These are phyloP conservation scores for Agaricus blazei DNA, from an alignment of 768 basidiomycete genomes.

Conservation along the genomic window DNA sequence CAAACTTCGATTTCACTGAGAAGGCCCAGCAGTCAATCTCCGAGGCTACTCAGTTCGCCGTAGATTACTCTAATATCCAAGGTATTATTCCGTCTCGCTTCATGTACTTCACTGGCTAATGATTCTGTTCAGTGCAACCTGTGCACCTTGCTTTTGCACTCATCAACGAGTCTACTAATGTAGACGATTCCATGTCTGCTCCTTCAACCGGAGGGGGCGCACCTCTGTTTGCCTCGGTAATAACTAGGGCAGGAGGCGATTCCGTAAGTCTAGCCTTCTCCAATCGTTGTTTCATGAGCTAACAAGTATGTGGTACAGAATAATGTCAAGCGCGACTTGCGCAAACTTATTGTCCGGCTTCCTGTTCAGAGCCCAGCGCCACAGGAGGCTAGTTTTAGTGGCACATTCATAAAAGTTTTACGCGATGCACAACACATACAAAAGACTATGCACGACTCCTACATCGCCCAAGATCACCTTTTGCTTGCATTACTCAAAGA, in stretches of 20 bases:
- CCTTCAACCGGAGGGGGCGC: conserved; percentile 27
- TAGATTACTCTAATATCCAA: conserved; percentile 80
- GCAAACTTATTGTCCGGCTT: conserved; percentile 72
- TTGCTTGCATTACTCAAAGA: conserved; percentile 83
- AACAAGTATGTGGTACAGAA: conserved; percentile 27
- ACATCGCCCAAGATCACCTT: conserved; percentile 91
- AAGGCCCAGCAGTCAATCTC: conserved; percentile 68
- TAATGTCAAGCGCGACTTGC: conserved; percentile 62
- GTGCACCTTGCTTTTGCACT: conserved; percentile 79
- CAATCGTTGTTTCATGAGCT: conserved; percentile 3
- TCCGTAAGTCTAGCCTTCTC: conserved; percentile 42
- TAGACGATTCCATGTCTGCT: conserved; percentile 26
- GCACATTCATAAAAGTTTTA: conserved; percentile 54
- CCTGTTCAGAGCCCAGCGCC: conserved; percentile 85
- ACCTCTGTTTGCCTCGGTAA: conserved; percentile 72
- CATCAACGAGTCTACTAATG: conserved; percentile 57
- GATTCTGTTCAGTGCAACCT: conserved; percentile 55
- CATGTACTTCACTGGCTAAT: not conserved
- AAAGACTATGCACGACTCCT: conserved; percentile 85
- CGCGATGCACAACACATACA: conserved; percentile 71
- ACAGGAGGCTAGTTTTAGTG: conserved; percentile 65
- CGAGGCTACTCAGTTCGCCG: conserved; percentile 75
- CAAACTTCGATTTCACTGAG: conserved; percentile 81
- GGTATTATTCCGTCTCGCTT: conserved; percentile 32
- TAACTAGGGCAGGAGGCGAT: conserved; percentile 83